These are phyloP conservation scores for Heritiera fomes DNA, from an alignment of 345 rosid genomes.

Conservation along the genomic window DNA sequence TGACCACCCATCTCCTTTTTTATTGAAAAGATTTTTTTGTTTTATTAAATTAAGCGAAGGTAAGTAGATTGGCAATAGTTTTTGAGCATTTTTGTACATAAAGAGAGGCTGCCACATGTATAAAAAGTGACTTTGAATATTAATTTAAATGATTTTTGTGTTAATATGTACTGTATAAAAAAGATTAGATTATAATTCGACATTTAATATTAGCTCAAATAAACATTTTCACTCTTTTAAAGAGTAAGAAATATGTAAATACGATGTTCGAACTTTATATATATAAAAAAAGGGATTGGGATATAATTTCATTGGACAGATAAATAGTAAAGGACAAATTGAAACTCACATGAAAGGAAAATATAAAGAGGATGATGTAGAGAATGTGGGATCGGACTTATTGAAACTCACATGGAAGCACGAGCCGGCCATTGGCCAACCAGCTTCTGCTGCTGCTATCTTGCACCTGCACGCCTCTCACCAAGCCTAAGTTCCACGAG, in stretches of 20 bases:
- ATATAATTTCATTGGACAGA: not conserved
- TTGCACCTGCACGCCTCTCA: not conserved
- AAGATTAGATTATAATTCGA: too few relatives aligned
- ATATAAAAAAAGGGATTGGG: too few relatives aligned
- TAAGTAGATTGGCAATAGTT: not conserved
- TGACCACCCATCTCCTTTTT: slow-evolving; percentile 23
- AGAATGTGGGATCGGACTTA: slow-evolving; percentile 30
- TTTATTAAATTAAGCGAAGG: not conserved
- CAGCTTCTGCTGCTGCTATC: not conserved
- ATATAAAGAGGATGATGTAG: slow-evolving; percentile 20
- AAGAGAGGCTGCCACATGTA: not conserved
- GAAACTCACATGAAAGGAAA: too few relatives aligned
- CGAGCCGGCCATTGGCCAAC: slow-evolving; percentile 34
- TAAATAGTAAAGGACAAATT: not conserved
- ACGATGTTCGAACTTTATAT: too few relatives aligned
- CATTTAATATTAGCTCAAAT: too few relatives aligned
- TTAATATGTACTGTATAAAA: too few relatives aligned
- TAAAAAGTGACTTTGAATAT: too few relatives aligned
- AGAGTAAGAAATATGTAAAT: too few relatives aligned
- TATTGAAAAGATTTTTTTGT: not conserved
- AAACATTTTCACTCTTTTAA: too few relatives aligned
- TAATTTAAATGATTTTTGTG: too few relatives aligned
- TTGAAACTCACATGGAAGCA: slow-evolving; percentile 51
- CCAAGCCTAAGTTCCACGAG: slow-evolving; percentile 16
- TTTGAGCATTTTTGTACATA: not conserved